phyloP scores from a whole-genome alignment of 2,329 filamentous ascomycete species.

The Sclerotinia minor region DNA sequence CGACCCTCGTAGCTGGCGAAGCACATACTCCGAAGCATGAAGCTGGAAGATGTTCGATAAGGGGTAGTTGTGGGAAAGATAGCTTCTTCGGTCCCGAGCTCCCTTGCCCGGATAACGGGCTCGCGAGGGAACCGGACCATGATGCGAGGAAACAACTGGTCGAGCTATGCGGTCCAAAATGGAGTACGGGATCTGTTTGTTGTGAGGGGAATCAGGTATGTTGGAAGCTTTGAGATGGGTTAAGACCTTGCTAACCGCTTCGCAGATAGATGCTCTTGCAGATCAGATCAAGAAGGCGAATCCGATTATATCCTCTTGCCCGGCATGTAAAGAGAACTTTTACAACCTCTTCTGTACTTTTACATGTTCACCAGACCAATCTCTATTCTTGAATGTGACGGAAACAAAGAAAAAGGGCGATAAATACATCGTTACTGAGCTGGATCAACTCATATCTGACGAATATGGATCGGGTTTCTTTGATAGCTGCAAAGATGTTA shows the following conservation, averaged over 20 bases:
- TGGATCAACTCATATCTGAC: slow-evolving; percentile 85
- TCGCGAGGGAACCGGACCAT: slow-evolving; percentile 71
- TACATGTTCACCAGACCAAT: slow-evolving; percentile 96
- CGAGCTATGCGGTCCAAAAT: slow-evolving; percentile 82
- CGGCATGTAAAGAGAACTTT: slow-evolving; percentile 97
- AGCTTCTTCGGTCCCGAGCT: slow-evolving; percentile 86
- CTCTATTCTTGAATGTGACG: slow-evolving; percentile 91
- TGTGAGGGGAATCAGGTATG: slow-evolving; percentile 75
- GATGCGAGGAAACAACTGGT: slow-evolving; percentile 76
- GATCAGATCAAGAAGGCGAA: slow-evolving; percentile 85
- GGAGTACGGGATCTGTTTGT: slow-evolving; percentile 81
- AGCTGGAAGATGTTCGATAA: slow-evolving; percentile 82
- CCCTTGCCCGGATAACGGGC: slow-evolving; percentile 88
- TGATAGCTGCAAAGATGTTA: slow-evolving; percentile 97
- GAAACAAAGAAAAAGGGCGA: slow-evolving; percentile 59
- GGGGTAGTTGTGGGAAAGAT: slow-evolving; percentile 88
- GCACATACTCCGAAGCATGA: slow-evolving; percentile 65
- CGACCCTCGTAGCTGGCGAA: slow-evolving; percentile 34
- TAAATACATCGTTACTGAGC: slow-evolving; percentile 70
- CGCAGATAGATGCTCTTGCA: slow-evolving; percentile 73
- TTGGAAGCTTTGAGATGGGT: background rate
- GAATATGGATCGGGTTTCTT: slow-evolving; percentile 87
- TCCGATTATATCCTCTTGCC: slow-evolving; percentile 87
- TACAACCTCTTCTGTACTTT: slow-evolving; percentile 98
- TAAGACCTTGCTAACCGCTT: slow-evolving; percentile 13